Evolutionary conservation across 2,329 filamentous ascomycete genomes (phyloP).

Genomic region (Stachybotrys chlorohalonatus): DNA sequence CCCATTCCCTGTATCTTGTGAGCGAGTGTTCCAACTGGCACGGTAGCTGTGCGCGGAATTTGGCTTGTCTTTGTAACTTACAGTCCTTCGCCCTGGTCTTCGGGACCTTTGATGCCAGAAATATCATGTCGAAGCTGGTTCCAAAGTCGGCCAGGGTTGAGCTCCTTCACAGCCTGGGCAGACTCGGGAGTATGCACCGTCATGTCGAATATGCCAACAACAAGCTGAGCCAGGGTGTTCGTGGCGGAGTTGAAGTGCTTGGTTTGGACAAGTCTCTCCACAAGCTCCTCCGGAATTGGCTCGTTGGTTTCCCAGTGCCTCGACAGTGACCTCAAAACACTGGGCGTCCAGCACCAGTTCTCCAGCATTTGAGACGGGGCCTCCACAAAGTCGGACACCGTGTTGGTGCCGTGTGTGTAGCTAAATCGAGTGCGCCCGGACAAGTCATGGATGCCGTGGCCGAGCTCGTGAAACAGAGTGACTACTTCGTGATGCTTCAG

Average conservation of each 20-base stretch:
- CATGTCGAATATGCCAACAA: constrained; percentile 82
- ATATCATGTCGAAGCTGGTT: constrained; percentile 67
- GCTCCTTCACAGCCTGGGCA: constrained; percentile 57
- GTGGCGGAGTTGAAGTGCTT: constrained; percentile 76
- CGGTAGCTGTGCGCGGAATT: neutral
- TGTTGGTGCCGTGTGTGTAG: constrained; percentile 59
- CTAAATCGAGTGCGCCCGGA: constrained; percentile 53
- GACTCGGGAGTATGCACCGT: constrained; percentile 61
- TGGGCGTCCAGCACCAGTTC: constrained; percentile 66
- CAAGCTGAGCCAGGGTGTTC: constrained; percentile 68
- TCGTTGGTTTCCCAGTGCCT: constrained; percentile 64
- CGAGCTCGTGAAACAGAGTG: constrained; percentile 72
- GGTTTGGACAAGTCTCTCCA: constrained; percentile 64
- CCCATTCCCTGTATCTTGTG: constrained; percentile 47
- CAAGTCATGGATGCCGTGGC: constrained; percentile 63
- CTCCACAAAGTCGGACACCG: constrained; percentile 62
- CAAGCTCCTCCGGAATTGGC: constrained; percentile 64
- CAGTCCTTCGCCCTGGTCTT: constrained; percentile 49
- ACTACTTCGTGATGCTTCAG: constrained; percentile 79
- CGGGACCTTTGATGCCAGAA: constrained; percentile 64
- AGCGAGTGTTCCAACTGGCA: constrained; percentile 7
- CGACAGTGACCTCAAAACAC: constrained; percentile 56
- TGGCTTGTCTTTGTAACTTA: constrained; percentile 24
- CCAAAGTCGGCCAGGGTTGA: constrained; percentile 60
- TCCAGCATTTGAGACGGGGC: constrained; percentile 66